Conservation (phyloP, 2,329 filamentous ascomycete species). For the Sphaerostilbella broomeana region DNA sequence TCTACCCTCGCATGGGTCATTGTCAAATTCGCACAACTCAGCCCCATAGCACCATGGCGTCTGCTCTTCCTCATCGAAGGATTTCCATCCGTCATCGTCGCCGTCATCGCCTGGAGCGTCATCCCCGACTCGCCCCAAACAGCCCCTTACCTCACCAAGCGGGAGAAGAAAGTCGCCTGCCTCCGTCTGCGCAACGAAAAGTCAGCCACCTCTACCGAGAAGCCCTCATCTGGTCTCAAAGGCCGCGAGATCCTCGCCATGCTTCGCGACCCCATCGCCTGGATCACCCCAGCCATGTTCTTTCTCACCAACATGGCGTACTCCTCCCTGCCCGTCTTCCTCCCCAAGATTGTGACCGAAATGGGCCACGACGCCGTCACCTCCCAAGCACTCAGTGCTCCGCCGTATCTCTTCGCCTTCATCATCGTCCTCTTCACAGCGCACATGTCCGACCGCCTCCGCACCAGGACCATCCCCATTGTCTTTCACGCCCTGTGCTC, state of each 20-base stretch:
- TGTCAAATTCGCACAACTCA: slow-evolving; percentile 55
- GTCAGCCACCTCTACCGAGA: slow-evolving; percentile 16
- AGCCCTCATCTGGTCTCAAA: slow-evolving; percentile 37
- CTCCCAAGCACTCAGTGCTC: slow-evolving; percentile 73
- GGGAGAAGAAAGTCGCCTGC: slow-evolving; percentile 63
- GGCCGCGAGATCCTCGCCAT: slow-evolving; percentile 48
- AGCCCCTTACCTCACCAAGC: slow-evolving; percentile 55
- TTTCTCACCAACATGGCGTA: slow-evolving; percentile 86
- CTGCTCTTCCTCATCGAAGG: slow-evolving; percentile 78
- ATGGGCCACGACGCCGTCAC: slow-evolving; percentile 65
- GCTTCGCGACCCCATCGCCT: slow-evolving; percentile 36
- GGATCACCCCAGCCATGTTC: slow-evolving; percentile 75
- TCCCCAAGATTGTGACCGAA: slow-evolving; percentile 70
- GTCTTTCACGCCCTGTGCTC: slow-evolving; percentile 64
- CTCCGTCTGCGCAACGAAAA: slow-evolving; percentile 56
- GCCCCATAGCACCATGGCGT: slow-evolving; percentile 77
- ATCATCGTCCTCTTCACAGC: slow-evolving; percentile 64
- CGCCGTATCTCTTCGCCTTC: slow-evolving; percentile 75
- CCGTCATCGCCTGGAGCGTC: slow-evolving; percentile 64
- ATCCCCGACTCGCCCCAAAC: slow-evolving; percentile 69
- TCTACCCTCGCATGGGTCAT: slow-evolving; percentile 75
- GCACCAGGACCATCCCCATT: slow-evolving; percentile 58
- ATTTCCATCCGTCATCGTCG: slow-evolving; percentile 72
- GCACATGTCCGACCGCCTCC: slow-evolving; percentile 60
- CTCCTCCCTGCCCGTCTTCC: slow-evolving; percentile 78